Percentiles rank a stretch among this genome's conserved stretches.
Conservation (phyloP, 805 yeast genomes). For the Hanseniaspora hatyaiensis region DNA sequence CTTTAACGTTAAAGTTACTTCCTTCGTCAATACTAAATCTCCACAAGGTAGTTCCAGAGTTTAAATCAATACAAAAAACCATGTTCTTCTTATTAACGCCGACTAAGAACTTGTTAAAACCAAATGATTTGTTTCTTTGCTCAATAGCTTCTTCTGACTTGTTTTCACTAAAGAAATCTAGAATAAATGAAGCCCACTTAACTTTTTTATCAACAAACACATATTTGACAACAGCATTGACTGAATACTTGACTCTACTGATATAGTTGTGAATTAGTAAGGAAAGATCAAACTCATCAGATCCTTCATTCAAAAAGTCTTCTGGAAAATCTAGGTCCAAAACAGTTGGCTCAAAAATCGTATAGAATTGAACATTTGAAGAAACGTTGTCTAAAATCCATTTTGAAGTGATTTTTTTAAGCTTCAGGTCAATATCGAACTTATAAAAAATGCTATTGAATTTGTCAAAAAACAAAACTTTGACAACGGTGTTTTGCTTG, state of each 20-base stretch:
- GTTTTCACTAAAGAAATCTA: slow-evolving; percentile 19
- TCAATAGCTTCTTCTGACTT: slow-evolving; percentile 14
- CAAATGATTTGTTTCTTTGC: slow-evolving; percentile 32
- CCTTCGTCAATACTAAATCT: slow-evolving; percentile 21
- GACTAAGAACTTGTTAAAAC: slow-evolving; percentile 36
- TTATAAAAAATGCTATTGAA: slow-evolving; percentile 2
- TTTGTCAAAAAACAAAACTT: background rate
- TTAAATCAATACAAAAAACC: slow-evolving; percentile 35
- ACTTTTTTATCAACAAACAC: slow-evolving; percentile 18
- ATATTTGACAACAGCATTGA: slow-evolving; percentile 19
- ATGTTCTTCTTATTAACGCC: slow-evolving; percentile 34
- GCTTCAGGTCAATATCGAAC: background rate
- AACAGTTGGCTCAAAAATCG: slow-evolving; percentile 18
- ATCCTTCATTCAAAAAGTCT: slow-evolving; percentile 22
- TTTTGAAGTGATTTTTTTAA: background rate
- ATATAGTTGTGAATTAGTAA: slow-evolving; percentile 24
- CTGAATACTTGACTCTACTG: slow-evolving; percentile 23
- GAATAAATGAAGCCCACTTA: slow-evolving; percentile 17
- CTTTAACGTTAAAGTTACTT: slow-evolving; percentile 17
- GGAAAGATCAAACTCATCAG: slow-evolving; percentile 10
- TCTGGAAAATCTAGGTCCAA: slow-evolving; percentile 17
- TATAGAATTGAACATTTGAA: slow-evolving; percentile 28
- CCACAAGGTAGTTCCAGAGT: slow-evolving; percentile 36
- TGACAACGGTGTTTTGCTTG: background rate
- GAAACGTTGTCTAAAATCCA: slow-evolving; percentile 40